Conservation (phyloP, 2,329 filamentous ascomycete species). For the Monosporascus sp. region DNA sequence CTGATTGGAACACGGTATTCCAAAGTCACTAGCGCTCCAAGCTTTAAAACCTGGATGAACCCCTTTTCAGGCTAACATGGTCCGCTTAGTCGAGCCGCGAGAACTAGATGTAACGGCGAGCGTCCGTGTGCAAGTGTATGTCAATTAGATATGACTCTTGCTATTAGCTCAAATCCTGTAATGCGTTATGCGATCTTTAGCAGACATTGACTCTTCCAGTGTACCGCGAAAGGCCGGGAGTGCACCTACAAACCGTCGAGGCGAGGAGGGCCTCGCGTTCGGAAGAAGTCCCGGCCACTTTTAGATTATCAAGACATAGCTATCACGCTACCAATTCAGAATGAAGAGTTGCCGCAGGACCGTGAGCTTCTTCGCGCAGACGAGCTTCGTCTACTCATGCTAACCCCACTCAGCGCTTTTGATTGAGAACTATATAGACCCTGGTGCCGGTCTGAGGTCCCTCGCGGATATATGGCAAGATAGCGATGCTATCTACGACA, state of each 20-base stretch:
- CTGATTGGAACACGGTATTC: constrained; percentile 4
- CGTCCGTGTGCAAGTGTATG: constrained; percentile 38
- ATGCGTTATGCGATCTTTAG: background rate
- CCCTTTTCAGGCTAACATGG: background rate
- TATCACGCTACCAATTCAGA: constrained; percentile 19
- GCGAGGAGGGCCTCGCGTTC: constrained; percentile 37
- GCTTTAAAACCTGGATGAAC: too few relatives aligned
- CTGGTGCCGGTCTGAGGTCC: constrained; percentile 42
- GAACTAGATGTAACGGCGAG: constrained; percentile 43
- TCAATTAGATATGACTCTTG: background rate
- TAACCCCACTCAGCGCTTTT: constrained; percentile 14
- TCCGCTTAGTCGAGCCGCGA: constrained; percentile 35
- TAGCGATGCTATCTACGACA: constrained; percentile 44
- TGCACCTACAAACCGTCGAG: constrained; percentile 39
- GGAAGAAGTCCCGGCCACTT: constrained; percentile 31
- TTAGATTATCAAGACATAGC: constrained; percentile 24
- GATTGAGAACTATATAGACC: constrained; percentile 37
- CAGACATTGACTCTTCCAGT: constrained; percentile 25
- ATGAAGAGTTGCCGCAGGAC: constrained; percentile 26
- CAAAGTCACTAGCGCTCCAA: too few relatives aligned
- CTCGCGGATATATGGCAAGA: constrained; percentile 40
- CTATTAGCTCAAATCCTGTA: background rate
- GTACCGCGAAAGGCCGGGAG: constrained; percentile 33
- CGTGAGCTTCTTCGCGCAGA: constrained; percentile 20
- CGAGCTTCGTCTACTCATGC: background rate